Percentiles rank a stretch among this genome's conserved stretches.
These are phyloP conservation scores for Lophiostoma macrostomum DNA, from an alignment of 495 filamentous ascomycete species.

Conservation along the genomic window DNA sequence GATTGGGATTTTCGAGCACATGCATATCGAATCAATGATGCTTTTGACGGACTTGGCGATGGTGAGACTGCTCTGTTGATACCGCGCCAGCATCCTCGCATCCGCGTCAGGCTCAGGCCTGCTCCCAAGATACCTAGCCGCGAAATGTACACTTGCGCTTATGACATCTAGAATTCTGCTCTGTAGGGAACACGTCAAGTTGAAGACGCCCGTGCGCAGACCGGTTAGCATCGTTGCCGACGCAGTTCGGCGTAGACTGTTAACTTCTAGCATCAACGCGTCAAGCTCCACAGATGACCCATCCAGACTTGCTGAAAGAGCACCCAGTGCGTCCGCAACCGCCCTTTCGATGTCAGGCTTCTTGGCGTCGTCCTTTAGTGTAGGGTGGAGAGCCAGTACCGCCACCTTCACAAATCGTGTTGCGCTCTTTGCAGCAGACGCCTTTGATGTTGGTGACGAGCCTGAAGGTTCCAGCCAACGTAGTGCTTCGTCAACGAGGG, in stretches of 20 bases:
- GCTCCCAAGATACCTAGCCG: conserved; percentile 18
- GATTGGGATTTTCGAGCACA: conserved; percentile 49
- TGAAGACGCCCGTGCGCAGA: background rate
- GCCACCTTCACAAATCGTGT: conserved; percentile 10
- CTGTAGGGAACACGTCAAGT: background rate
- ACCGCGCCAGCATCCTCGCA: background rate
- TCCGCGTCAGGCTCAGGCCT: background rate
- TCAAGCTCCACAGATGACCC: conserved; percentile 32
- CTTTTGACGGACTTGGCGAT: conserved; percentile 37
- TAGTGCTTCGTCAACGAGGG: conserved; percentile 24
- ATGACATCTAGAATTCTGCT: conserved; percentile 11
- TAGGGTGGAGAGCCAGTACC: conserved; percentile 19
- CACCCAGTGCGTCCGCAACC: conserved; percentile 7
- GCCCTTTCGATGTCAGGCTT: conserved; percentile 5
- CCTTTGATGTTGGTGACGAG: background rate
- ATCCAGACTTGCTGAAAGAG: conserved; percentile 17
- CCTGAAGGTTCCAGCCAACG: conserved; percentile 7
- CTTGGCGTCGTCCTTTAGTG: background rate
- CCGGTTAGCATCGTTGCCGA: conserved; percentile 9
- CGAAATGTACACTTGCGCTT: conserved; percentile 22
- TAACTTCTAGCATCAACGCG: conserved; percentile 26
- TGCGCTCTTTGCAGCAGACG: conserved; percentile 13
- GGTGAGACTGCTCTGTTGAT: conserved; percentile 6
- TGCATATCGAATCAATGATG: conserved; percentile 56
- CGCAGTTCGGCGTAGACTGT: conserved; percentile 30